Conservation (phyloP, 768 basidiomycete species). For the Gelatoporia subvermispora region DNA sequence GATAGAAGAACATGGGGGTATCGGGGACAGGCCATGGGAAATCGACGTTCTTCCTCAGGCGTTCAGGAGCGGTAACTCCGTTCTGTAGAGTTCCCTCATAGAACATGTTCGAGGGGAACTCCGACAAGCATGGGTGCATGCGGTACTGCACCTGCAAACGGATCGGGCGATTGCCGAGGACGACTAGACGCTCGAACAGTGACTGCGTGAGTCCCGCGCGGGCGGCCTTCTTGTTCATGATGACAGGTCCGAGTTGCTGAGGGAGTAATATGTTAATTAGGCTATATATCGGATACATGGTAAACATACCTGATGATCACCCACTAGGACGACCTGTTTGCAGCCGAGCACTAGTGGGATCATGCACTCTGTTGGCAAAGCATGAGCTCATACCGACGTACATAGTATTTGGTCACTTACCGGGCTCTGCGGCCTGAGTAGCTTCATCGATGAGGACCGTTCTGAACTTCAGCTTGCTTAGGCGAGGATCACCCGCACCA, state of each 20-base stretch:
- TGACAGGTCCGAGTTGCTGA: slow-evolving; percentile 94
- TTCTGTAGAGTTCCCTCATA: slow-evolving; percentile 99
- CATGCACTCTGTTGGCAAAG: slow-evolving; percentile 79
- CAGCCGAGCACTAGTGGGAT: slow-evolving; percentile 97
- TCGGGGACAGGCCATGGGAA: slow-evolving; percentile 98
- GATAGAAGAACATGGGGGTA: slow-evolving; percentile 99
- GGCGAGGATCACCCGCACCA: slow-evolving; percentile 91
- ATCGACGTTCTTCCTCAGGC: slow-evolving; percentile 95
- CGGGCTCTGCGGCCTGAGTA: slow-evolving; percentile 96
- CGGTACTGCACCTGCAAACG: slow-evolving; percentile 99
- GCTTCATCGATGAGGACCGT: slow-evolving; percentile 99
- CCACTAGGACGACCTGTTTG: slow-evolving; percentile 97
- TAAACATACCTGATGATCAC: slow-evolving; percentile 66
- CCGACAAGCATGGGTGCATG: slow-evolving; percentile 99
- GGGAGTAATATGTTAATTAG: slow-evolving; percentile 8
- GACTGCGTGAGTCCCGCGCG: slow-evolving; percentile 98
- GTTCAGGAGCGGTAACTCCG: slow-evolving; percentile 97
- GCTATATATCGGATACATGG: background rate
- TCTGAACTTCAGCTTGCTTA: slow-evolving; percentile 96
- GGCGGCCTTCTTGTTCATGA: slow-evolving; percentile 99
- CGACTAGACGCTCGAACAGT: slow-evolving; percentile 93
- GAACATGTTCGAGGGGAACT: slow-evolving; percentile 99
- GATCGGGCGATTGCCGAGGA: slow-evolving; percentile 93
- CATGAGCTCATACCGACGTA: background rate
- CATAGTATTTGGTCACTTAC: slow-evolving; percentile 34